Conservation (phyloP, 148 eudicot genomes). For the Vaccinium macrocarpon region DNA sequence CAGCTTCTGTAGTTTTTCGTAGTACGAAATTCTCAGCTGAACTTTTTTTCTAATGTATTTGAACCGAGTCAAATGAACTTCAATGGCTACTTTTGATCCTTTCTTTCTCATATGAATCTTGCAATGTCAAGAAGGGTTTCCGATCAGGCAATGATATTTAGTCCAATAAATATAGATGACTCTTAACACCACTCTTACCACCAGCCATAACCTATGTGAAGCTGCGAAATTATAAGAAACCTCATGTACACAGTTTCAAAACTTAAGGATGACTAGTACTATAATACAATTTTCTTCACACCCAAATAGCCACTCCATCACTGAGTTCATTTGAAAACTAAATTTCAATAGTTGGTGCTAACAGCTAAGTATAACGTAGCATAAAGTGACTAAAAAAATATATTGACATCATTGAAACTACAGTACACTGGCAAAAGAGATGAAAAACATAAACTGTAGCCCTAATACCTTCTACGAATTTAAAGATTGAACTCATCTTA, state of each 20-base stretch:
- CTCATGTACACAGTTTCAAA: background rate
- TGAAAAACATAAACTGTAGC: background rate
- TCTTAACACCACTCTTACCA: background rate
- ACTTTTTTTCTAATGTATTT: background rate
- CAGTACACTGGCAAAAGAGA: background rate
- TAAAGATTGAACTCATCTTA: background rate
- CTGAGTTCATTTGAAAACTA: background rate
- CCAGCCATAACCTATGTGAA: background rate
- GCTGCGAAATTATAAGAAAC: background rate
- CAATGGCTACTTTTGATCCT: background rate
- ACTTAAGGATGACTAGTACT: background rate
- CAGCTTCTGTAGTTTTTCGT: background rate
- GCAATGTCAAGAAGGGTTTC: background rate
- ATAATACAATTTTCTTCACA: background rate
- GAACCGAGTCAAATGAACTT: background rate
- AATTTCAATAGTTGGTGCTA: background rate
- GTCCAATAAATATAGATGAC: background rate
- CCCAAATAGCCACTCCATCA: background rate
- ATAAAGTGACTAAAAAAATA: background rate
- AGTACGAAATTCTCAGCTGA: background rate
- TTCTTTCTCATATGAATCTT: background rate
- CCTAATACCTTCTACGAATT: background rate
- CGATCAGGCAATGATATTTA: background rate
- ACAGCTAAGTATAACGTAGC: background rate
- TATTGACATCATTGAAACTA: background rate